phyloP scores from a whole-genome alignment of 2,329 filamentous ascomycete species.

The Aspergillus sp. region DNA sequence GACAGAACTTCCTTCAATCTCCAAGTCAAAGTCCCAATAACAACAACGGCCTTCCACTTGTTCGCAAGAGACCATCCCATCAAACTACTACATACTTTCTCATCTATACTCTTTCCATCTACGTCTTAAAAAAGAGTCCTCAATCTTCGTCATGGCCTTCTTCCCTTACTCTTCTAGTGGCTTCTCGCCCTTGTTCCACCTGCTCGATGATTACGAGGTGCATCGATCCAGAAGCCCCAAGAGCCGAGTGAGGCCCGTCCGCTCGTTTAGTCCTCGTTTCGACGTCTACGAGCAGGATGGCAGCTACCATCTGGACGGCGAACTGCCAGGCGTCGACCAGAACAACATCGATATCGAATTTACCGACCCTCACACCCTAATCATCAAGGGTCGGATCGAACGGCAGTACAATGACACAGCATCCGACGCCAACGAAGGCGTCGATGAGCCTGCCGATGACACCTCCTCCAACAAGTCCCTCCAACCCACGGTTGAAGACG shows the following conservation, averaged over 20 bases:
- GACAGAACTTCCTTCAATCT: background rate
- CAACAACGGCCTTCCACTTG: background rate
- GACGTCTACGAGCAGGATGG: slow-evolving; percentile 45
- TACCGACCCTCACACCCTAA: slow-evolving; percentile 44
- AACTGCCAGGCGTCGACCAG: slow-evolving; percentile 45
- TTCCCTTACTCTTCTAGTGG: slow-evolving; percentile 37
- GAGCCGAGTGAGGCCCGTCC: slow-evolving; percentile 19
- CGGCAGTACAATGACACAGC: slow-evolving; percentile 26
- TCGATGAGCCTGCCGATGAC: slow-evolving; percentile 18
- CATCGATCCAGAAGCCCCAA: slow-evolving; percentile 27
- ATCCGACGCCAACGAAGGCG: slow-evolving; percentile 18
- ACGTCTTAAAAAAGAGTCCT: background rate
- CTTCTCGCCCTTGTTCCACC: slow-evolving; percentile 42
- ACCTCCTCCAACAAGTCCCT: slow-evolving; percentile 29
- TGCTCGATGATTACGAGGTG: slow-evolving; percentile 43
- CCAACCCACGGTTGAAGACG: slow-evolving; percentile 57
- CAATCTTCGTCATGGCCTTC: slow-evolving; percentile 36
- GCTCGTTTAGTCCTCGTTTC: slow-evolving; percentile 41
- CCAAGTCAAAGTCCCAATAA: background rate
- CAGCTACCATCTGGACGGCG: slow-evolving; percentile 46
- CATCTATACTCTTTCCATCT: background rate
- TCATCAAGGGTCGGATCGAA: slow-evolving; percentile 43
- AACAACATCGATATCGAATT: slow-evolving; percentile 49
- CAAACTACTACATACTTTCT: background rate
- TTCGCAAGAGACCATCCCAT: background rate